Evolutionary conservation across 2,329 filamentous ascomycete genomes (phyloP).

Genomic region (Verticillium longisporum): DNA sequence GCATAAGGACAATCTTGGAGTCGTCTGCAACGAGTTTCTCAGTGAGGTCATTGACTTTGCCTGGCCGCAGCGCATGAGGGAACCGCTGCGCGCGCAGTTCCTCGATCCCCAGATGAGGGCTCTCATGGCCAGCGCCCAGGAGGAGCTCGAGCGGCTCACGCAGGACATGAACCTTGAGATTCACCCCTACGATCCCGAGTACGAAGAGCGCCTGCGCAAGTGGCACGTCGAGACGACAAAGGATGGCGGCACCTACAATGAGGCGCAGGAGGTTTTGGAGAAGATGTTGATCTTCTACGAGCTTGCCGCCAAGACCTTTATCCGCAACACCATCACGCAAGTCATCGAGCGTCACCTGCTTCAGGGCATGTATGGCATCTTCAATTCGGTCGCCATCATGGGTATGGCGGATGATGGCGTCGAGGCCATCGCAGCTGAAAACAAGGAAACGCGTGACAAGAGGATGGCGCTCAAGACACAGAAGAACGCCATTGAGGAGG

Average conservation of each 20-base stretch:
- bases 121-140: constrained; percentile 37
- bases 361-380: constrained; percentile 43
- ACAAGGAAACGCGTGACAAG: constrained; percentile 45
- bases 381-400: constrained; percentile 45
- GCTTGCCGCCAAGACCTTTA: constrained; percentile 44
- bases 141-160: constrained; percentile 36
- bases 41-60: constrained; percentile 42
- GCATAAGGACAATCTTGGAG: constrained; percentile 46
- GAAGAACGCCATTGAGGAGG: constrained; percentile 44
- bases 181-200: constrained; percentile 46
- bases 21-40: constrained; percentile 48
- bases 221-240: constrained; percentile 36
- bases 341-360: constrained; percentile 44
- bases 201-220: constrained; percentile 40
- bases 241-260: constrained; percentile 38
- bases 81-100: constrained; percentile 41
- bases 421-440: constrained; percentile 45
- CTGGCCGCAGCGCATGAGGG: constrained; percentile 44
- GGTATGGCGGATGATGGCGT: constrained; percentile 36
- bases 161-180: constrained; percentile 47
- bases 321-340: constrained; percentile 45
- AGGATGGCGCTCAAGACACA: constrained; percentile 38
- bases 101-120: constrained; percentile 41
- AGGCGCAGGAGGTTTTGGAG: constrained; percentile 46
- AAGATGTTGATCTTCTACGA: constrained; percentile 52